phyloP scores from a whole-genome alignment of 768 basidiomycete species.

The Trametopsis cervina region DNA sequence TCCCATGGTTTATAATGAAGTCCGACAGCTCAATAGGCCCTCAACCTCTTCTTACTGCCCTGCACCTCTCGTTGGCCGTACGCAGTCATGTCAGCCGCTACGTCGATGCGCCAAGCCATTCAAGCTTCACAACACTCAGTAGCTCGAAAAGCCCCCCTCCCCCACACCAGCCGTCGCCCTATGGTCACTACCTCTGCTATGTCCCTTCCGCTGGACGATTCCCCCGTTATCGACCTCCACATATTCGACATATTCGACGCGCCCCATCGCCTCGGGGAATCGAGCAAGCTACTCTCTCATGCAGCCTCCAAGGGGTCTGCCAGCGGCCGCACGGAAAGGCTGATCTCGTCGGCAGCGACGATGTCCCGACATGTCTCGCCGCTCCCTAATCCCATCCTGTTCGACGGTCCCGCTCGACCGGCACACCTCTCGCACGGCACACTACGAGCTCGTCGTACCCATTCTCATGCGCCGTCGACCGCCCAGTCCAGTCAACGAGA shows the following conservation, averaged over 20 bases:
- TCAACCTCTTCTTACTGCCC: constrained; percentile 3
- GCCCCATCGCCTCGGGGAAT: constrained; percentile 33
- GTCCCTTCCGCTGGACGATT: constrained; percentile 13
- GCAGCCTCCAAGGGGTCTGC: constrained; percentile 12
- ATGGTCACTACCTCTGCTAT: constrained; percentile 8
- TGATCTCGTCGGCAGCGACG: constrained; percentile 3
- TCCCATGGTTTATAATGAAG: constrained; percentile 3
- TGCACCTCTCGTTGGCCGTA: neutral
- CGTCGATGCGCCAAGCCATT: constrained; percentile 8
- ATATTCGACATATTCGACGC: constrained; percentile 51
- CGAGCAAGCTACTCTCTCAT: constrained; percentile 19
- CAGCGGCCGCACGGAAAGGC: constrained; percentile 9
- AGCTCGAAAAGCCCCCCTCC: constrained; percentile 1
- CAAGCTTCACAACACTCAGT: constrained; percentile 4
- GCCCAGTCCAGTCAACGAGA: constrained; percentile 9
- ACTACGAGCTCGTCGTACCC: constrained; percentile 4
- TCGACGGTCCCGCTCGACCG: constrained; percentile 41
- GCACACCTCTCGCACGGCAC: constrained; percentile 20
- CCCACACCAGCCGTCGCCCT: constrained; percentile 1
- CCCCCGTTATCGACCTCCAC: constrained; percentile 14
- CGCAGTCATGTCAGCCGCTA: constrained; percentile 6
- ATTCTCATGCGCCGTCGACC: constrained; percentile 3
- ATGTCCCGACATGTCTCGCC: constrained; percentile 12
- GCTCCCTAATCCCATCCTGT: constrained; percentile 38
- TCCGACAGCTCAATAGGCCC: neutral